Conservation (phyloP, 495 filamentous ascomycete species). For the Hyaloscypha bicolor region DNA sequence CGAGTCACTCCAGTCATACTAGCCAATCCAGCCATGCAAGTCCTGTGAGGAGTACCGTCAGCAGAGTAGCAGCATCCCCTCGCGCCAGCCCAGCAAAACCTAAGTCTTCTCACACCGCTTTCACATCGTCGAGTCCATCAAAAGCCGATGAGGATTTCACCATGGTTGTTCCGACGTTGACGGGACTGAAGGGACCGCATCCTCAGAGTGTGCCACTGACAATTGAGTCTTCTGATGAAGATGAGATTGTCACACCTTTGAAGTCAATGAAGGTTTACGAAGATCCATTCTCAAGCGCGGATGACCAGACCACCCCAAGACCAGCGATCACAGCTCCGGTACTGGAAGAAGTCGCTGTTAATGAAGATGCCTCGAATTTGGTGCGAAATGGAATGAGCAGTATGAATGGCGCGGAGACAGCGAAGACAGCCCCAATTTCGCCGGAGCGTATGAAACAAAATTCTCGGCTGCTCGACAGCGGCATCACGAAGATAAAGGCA, state of each 20-base stretch:
- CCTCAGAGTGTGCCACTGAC: conserved; percentile 19
- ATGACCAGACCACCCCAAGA: conserved; percentile 46
- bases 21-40: conserved; percentile 33
- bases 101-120: conserved; percentile 21
- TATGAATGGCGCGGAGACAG: conserved; percentile 25
- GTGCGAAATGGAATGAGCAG: conserved; percentile 24
- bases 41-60: conserved; percentile 29
- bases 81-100: conserved; percentile 42
- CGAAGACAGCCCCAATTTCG: conserved; percentile 34
- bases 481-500: conserved; percentile 70
- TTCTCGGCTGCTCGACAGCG: conserved; percentile 67
- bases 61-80: conserved; percentile 28
- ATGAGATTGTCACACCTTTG: conserved; percentile 36
- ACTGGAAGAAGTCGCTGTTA: conserved; percentile 53
- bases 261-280: conserved; percentile 58
- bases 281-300: conserved; percentile 55
- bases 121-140: conserved; percentile 36
- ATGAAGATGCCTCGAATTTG: conserved; percentile 52
- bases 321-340: conserved; percentile 46
- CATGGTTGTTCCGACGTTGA: conserved; percentile 45
- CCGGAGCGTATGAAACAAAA: conserved; percentile 55
- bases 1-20: conserved; percentile 34
- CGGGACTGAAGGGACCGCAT: conserved; percentile 16
- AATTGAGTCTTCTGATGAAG: conserved; percentile 34
- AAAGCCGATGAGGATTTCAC: conserved; percentile 54